Evolutionary conservation across 2,329 filamentous ascomycete species (phyloP).

Genomic region (Anisogramma anomala): DNA sequence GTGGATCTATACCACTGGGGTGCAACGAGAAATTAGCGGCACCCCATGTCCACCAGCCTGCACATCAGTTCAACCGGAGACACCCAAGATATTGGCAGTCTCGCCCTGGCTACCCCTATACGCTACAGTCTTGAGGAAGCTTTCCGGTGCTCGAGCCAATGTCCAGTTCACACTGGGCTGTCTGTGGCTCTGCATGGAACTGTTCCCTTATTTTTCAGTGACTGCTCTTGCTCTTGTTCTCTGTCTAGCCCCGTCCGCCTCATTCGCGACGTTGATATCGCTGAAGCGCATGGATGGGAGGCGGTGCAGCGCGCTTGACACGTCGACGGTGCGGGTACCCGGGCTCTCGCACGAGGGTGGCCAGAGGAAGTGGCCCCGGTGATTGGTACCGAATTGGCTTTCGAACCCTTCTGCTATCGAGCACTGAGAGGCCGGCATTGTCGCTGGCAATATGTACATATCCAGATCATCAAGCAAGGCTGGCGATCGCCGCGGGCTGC

Average conservation of each 20-base stretch:
- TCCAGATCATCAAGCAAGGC: too few relatives aligned
- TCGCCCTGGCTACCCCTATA: slow-evolving; percentile 38
- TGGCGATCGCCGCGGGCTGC: too few relatives aligned
- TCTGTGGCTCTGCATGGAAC: slow-evolving; percentile 1
- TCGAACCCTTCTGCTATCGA: slow-evolving; percentile 25
- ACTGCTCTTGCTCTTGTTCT: background rate
- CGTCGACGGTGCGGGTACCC: slow-evolving; percentile 16
- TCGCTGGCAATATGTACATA: slow-evolving; percentile 17
- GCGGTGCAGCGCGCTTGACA: slow-evolving; percentile 13
- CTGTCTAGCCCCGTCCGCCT: background rate
- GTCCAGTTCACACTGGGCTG: slow-evolving; percentile 1
- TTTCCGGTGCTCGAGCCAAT: background rate
- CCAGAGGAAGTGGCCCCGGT: slow-evolving; percentile 26
- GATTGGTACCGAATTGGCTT: slow-evolving; percentile 24
- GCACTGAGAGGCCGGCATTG: slow-evolving; percentile 30
- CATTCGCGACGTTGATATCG: slow-evolving; percentile 23
- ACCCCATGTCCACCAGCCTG: slow-evolving; percentile 4
- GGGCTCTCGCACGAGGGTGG: slow-evolving; percentile 23
- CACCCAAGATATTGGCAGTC: slow-evolving; percentile 31
- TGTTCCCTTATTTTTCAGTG: too few relatives aligned
- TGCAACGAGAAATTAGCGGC: slow-evolving; percentile 15
- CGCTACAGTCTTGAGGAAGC: slow-evolving; percentile 16
- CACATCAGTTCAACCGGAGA: slow-evolving; percentile 19
- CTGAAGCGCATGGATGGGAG: slow-evolving; percentile 23
- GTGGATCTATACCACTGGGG: slow-evolving; percentile 16